Evolutionary conservation across 805 yeast species (phyloP), one percentile per base, ranked within the genome.

Genomic region (Starmerella apicola): DNA sequence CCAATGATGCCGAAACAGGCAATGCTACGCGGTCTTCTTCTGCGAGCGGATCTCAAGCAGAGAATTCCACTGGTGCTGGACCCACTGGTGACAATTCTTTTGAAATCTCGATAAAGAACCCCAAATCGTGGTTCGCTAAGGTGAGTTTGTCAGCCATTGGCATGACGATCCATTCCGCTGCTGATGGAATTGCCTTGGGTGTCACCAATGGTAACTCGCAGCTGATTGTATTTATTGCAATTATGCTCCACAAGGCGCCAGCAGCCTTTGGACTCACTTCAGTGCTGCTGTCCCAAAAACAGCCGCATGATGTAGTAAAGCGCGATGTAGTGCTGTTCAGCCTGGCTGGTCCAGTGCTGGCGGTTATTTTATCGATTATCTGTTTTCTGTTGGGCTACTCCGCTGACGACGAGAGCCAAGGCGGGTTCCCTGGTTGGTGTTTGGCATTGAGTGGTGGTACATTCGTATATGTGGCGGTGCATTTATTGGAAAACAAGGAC

Each of bases 171-270:
- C 93, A 81, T 52, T 72, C 82, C 1, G 51, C 74, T 2, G 73
- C 81, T 2, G 93, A 81, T 51, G 93, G 93, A 1, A 62, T 81
- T 5, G 78, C 84, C 0, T 60, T 81, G 26, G 84, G 85, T 0
- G 70, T 84, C 0, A 66, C 79, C 1, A 60, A 60, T 41, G 51
- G 58, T 7, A 56, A 64, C 5, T 57, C 68, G 27, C 65, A 60
- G 43, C 27, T 63, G 34, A 48, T 74, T 28, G 72, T 81, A 37
- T 70, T 77, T 34, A 37, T 75, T 10, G 76, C 82, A 10, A 71
- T 81, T 22, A 64, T 80, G 43, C 52, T 78, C 24, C 91, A 81
- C 62, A 81, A 81, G 56, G 62, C 80, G 4, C 91, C 91, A 0
- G 78, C 88, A 0, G 67, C 83, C 4, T 76, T 81, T 55, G 79